phyloP scores from a whole-genome alignment of 495 filamentous ascomycete genomes.

The Zalerion maritima region DNA sequence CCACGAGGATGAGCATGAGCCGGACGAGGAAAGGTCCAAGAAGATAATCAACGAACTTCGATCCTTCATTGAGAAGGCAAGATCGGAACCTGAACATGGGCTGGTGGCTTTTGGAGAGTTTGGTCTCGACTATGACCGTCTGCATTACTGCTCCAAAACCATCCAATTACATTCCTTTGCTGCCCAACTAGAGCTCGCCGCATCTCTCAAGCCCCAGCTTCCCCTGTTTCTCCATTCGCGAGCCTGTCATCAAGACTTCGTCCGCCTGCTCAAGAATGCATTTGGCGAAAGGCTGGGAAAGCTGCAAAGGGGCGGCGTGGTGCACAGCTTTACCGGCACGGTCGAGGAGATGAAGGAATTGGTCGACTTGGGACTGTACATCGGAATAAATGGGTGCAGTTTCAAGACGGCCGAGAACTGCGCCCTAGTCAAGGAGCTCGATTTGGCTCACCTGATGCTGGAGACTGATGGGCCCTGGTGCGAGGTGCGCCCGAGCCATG shows the following conservation, averaged over 20 bases:
- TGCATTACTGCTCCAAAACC: conserved; percentile 61
- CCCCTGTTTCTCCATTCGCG: conserved; percentile 85
- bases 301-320: conserved; percentile 59
- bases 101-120: conserved; percentile 85
- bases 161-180: conserved; percentile 75
- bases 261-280: conserved; percentile 37
- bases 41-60: conserved; percentile 45
- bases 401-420: conserved; percentile 86
- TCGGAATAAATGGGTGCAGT: conserved; percentile 83
- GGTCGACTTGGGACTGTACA: conserved; percentile 60
- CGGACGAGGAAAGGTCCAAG: conserved; percentile 19
- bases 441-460: conserved; percentile 61
- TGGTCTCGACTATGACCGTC: conserved; percentile 86
- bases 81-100: conserved; percentile 30
- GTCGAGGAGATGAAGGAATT: conserved; percentile 65
- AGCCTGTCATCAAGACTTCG: conserved; percentile 72
- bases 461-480: conserved; percentile 95
- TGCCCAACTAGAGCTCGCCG: conserved; percentile 59
- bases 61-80: conserved; percentile 28
- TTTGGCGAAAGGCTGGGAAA: conserved; percentile 31
- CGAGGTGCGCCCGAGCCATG: conserved; percentile 50
- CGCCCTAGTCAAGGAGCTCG: conserved; percentile 61
- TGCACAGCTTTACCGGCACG: conserved; percentile 85
- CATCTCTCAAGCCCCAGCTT: conserved; percentile 49
- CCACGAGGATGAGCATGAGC: conserved; percentile 22